These are phyloP conservation scores for Trichocladium uniseriatum DNA, from an alignment of 495 filamentous ascomycete genomes.

Conservation along the genomic window DNA sequence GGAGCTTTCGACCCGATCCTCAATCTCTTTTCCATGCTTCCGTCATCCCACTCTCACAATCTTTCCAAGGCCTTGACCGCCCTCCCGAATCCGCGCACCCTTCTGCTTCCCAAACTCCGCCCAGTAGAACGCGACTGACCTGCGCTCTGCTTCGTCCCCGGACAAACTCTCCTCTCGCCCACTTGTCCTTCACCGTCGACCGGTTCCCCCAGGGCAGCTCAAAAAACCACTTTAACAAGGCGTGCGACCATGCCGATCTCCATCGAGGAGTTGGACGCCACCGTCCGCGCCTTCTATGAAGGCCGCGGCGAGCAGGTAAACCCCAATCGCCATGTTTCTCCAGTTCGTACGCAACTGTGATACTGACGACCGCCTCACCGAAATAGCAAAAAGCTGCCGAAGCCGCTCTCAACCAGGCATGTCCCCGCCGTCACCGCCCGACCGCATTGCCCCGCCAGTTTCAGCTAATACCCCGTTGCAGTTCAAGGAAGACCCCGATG, in stretches of 20 bases:
- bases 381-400: constrained; percentile 95
- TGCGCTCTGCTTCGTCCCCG: constrained; percentile 1
- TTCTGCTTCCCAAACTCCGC: not conserved
- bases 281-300: constrained; percentile 94
- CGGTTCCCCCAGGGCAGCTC: not conserved
- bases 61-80: constrained; percentile 12
- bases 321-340: constrained; percentile 5
- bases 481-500: constrained; percentile 98
- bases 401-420: constrained; percentile 85
- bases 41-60: constrained; percentile 20
- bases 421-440: constrained; percentile 17
- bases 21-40: constrained; percentile 28
- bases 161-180: not conserved
- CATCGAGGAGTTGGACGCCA: constrained; percentile 89
- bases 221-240: constrained; percentile 6
- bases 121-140: not conserved
- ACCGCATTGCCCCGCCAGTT: not conserved
- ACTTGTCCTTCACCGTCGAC: not conserved
- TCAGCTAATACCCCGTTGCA: constrained; percentile 29
- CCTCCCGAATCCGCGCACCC: not conserved
- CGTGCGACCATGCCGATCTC: constrained; percentile 45
- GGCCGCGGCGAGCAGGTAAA: constrained; percentile 83
- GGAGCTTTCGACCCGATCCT: constrained; percentile 31
- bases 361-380: constrained; percentile 22
- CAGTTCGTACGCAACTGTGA: constrained; percentile 9